Evolutionary conservation across 345 rosid genomes (phyloP), one percentile per base, ranked within the genome.

Genomic region (Brassica rapa): DNA sequence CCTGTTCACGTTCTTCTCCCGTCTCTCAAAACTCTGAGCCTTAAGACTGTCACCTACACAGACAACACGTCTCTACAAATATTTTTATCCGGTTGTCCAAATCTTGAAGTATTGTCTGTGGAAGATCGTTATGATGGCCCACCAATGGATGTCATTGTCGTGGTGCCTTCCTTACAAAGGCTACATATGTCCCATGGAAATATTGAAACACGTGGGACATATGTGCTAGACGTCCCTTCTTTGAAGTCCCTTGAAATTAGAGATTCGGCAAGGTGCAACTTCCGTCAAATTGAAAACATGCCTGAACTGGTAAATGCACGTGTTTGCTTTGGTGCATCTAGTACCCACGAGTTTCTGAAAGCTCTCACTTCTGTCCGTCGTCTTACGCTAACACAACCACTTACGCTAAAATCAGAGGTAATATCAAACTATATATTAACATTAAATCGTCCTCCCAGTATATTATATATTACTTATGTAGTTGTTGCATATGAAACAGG

Each of bases 1-100:
- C 68, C 61, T 68, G 23, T 16, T 29, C 14, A 24, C 0, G 80
- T 67, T 1, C 9, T 6, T 68, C 67, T 76, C 49, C 74, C 73
- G 8, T 76, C 73, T 43, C 73, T 76, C 61, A 68, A 59, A 68
- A 9, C 0, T 6, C 19, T 76, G 49, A 4, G 6, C 49, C 68
- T 68, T 39, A 14, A 0, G 32, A 0, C 0, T 9, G 15, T 76
- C 8, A 11, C 27, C 9, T 65, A 66, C 57, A 1, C 9, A 35
- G 56, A 66, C 41, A 3, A 5, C 16, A 23, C 7, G 37, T 24
- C 56, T 51, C 56, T 66, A 1, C 16, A 33, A 23, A 8, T 37
- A 12, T 4, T 74, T 2, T 55, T 66, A 37, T 55, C 65, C 12
- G 63, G 70, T 6, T 74, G 78, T 37, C 71, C 65, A 2, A 66